Conservation (phyloP, 306 rosid species). For the Delonix regia region DNA sequence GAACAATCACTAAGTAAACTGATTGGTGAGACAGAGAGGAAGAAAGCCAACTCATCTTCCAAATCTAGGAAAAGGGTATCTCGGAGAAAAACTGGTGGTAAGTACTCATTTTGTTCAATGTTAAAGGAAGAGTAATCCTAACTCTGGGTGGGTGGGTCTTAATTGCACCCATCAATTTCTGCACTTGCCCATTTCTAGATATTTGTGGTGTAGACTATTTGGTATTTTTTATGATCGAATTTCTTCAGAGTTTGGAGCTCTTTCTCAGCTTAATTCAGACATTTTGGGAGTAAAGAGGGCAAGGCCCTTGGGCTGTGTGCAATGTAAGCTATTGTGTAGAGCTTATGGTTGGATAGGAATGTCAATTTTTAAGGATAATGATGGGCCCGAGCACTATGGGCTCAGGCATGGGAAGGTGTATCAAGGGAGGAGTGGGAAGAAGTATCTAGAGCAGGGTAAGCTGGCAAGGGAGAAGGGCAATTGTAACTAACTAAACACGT, state of each 20-base stretch:
- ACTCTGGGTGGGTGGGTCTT: not conserved
- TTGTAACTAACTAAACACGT: no score
- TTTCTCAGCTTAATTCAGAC: no score
- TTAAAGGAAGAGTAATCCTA: conserved; percentile 6
- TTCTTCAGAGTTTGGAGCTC: not conserved
- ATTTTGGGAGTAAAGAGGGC: no score
- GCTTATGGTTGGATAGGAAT: no score
- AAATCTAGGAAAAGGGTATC: conserved; percentile 68
- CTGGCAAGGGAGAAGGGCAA: no score
- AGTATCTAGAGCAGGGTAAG: no score
- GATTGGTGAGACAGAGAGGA: conserved; percentile 51
- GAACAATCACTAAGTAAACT: conserved; percentile 45
- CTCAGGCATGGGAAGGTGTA: no score
- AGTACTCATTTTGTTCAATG: not conserved
- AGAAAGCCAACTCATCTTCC: conserved; percentile 61
- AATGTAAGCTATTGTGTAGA: no score
- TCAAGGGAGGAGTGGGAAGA: no score
- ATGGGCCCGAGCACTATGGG: no score
- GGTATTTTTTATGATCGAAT: not conserved
- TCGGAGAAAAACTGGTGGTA: conserved; percentile 60
- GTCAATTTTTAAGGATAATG: no score
- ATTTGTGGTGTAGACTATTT: not conserved
- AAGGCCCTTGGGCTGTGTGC: no score
- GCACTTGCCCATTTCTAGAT: not conserved
- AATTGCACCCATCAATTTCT: not conserved